Evolutionary conservation across 257 asterid genomes (phyloP).

Genomic region (Solanum boliviense): DNA sequence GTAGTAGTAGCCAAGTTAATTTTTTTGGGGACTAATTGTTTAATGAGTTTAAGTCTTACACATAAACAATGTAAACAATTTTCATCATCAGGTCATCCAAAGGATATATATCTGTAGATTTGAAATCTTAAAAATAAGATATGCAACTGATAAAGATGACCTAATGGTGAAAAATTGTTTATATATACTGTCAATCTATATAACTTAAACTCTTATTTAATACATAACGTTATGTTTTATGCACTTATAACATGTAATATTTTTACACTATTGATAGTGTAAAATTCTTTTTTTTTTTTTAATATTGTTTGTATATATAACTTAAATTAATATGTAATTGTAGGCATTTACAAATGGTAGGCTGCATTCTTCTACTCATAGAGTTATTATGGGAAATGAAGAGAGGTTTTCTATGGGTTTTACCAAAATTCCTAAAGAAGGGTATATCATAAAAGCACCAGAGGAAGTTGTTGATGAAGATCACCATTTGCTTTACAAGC

Average conservation of each 20-base stretch:
- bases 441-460: background rate
- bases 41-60: background rate
- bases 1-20: background rate
- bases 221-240: background rate
- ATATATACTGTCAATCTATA: too few relatives aligned
- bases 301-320: background rate
- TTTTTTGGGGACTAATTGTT: background rate
- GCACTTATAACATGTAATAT: background rate
- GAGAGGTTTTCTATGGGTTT: background rate
- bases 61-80: background rate
- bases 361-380: background rate
- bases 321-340: background rate
- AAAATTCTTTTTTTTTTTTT: too few relatives aligned
- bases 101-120: too few relatives aligned
- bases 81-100: background rate
- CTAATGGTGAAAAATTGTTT: too few relatives aligned
- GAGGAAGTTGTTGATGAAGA: background rate
- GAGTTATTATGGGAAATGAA: background rate
- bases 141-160: background rate
- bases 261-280: background rate
- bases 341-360: background rate
- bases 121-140: background rate
- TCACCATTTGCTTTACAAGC: background rate
- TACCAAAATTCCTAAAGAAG: background rate
- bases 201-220: background rate